phyloP scores from a whole-genome alignment of 768 basidiomycete genomes.

The Boletus speciosus region DNA sequence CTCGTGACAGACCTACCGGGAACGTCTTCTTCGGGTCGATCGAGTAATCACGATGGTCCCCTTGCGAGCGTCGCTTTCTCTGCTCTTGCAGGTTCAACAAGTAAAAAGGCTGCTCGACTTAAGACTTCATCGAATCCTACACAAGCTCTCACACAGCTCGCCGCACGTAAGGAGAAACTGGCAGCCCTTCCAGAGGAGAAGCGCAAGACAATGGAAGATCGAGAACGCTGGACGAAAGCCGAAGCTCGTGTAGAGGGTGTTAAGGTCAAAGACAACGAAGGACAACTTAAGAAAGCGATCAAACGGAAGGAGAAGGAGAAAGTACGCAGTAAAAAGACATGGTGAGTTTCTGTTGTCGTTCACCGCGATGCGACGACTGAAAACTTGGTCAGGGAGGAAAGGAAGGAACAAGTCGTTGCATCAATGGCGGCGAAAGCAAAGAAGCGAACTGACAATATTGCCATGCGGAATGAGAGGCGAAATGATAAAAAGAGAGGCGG shows the following conservation, averaged over 20 bases:
- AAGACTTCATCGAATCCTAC: slow-evolving; percentile 77
- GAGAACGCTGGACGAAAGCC: slow-evolving; percentile 88
- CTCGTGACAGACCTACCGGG: slow-evolving; percentile 56
- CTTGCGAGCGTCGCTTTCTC: slow-evolving; percentile 73
- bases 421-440: slow-evolving; percentile 85
- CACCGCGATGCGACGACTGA: neutral
- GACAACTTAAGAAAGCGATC: slow-evolving; percentile 82
- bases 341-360: slow-evolving; percentile 48
- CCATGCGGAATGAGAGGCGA: slow-evolving; percentile 74
- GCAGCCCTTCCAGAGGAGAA: slow-evolving; percentile 78
- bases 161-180: slow-evolving; percentile 73
- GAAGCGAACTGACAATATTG: slow-evolving; percentile 89
- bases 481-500: slow-evolving; percentile 54
- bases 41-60: slow-evolving; percentile 36
- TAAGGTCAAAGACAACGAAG: slow-evolving; percentile 88
- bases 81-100: slow-evolving; percentile 48
- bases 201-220: slow-evolving; percentile 73
- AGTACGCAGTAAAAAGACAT: slow-evolving; percentile 74
- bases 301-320: slow-evolving; percentile 94
- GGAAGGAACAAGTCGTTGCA: slow-evolving; percentile 72
- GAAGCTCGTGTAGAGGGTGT: slow-evolving; percentile 83
- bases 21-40: slow-evolving; percentile 15
- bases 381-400: slow-evolving; percentile 63
- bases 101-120: slow-evolving; percentile 49
- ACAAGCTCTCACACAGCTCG: slow-evolving; percentile 80